A percentile compares a stretch with the other conserved stretches of the same genome.
phyloP scores from a whole-genome alignment of 2,329 filamentous ascomycete genomes.

The Cryphonectria nitschkei region DNA sequence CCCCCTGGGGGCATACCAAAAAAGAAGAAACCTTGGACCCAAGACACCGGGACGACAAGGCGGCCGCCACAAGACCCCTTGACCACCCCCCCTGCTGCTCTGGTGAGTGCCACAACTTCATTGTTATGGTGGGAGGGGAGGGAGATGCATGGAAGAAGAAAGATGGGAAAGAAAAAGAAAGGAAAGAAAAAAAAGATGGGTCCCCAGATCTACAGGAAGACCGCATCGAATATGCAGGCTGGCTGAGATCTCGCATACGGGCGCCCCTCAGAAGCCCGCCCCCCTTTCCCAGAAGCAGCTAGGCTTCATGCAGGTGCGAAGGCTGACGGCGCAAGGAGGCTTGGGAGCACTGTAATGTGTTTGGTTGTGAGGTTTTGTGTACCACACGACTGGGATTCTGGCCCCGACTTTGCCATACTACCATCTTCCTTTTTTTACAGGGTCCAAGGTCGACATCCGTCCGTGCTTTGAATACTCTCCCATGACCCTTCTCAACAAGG shows the following conservation, averaged over 20 bases:
- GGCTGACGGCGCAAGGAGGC: conserved; percentile 11
- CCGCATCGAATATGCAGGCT: conserved; percentile 20
- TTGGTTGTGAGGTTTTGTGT: neutral
- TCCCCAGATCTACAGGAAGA: conserved; percentile 2
- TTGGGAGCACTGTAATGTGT: neutral
- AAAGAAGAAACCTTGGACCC: neutral
- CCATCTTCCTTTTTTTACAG: neutral
- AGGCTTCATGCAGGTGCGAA: conserved; percentile 5
- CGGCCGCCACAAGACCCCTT: conserved; percentile 4
- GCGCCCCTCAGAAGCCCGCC: no score
- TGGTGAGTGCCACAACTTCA: neutral
- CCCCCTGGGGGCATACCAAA: neutral
- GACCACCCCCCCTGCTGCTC: conserved; percentile 18
- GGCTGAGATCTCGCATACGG: conserved; percentile 22
- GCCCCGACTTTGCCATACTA: neutral
- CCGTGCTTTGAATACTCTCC: neutral
- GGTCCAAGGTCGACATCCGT: neutral
- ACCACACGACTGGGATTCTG: neutral
- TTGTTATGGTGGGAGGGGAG: neutral
- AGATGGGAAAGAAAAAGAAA: neutral
- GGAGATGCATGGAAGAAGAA: neutral
- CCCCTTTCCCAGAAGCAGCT: conserved; percentile 17
- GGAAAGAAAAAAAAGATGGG: neutral
- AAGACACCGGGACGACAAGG: conserved; percentile 16
- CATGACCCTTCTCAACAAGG: neutral